Conservation (phyloP, 768 basidiomycete genomes). For the Lyophyllum atratum region DNA sequence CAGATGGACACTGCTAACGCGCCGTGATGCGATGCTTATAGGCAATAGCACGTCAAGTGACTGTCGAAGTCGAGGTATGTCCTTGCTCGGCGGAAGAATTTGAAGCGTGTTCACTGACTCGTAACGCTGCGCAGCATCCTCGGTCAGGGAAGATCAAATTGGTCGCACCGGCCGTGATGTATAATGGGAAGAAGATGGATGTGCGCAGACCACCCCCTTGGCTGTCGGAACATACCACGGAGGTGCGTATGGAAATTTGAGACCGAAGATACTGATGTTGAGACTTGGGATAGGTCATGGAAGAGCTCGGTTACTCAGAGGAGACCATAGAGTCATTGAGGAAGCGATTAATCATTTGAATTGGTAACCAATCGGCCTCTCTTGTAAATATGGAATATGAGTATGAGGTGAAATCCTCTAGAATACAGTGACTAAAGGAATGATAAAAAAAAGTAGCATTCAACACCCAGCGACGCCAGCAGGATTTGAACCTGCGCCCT, state of each 20-base stretch:
- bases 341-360: constrained; percentile 18
- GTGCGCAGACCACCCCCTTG: constrained; percentile 82
- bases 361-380: not conserved
- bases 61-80: constrained; percentile 77
- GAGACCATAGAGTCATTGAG: constrained; percentile 18
- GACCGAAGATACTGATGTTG: not conserved
- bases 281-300: constrained; percentile 17
- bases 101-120: constrained; percentile 19
- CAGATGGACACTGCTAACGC: not conserved
- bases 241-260: constrained; percentile 42
- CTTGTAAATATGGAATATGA: too few species aligned
- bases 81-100: constrained; percentile 27
- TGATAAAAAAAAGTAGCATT: too few species aligned
- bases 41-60: constrained; percentile 74
- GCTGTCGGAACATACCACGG: constrained; percentile 80
- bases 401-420: too few species aligned
- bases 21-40: constrained; percentile 34
- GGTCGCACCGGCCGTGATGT: constrained; percentile 78
- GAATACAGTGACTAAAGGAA: too few species aligned
- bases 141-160: constrained; percentile 77
- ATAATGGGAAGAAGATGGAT: constrained; percentile 79
- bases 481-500: too few species aligned
- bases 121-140: constrained; percentile 53
- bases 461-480: too few species aligned
- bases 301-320: constrained; percentile 34